Evolutionary conservation across 805 yeast genomes (phyloP).

Genomic region (Dipodascopsis uninucleata): DNA sequence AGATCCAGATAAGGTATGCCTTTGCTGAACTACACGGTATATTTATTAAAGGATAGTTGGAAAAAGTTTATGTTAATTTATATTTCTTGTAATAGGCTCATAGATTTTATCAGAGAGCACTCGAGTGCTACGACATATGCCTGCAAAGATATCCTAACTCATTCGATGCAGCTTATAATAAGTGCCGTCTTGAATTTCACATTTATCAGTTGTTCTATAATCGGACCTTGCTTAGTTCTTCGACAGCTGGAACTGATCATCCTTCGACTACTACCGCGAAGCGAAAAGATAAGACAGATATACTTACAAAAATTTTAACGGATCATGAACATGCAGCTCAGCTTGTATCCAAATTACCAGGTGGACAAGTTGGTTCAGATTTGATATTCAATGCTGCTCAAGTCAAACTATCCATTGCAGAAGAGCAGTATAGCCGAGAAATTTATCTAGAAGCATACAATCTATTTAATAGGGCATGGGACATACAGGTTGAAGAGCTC

Average conservation of each 20-base stretch:
- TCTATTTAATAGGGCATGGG: conserved; percentile 21
- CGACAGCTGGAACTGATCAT: not conserved
- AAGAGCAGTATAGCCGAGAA: conserved; percentile 18
- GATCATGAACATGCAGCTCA: conserved; percentile 19
- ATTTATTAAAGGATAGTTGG: not conserved
- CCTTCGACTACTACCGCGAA: conserved; percentile 1
- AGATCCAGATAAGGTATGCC: conserved; percentile 25
- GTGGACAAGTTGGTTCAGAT: conserved; percentile 7
- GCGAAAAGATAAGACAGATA: conserved; percentile 14
- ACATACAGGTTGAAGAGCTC: conserved; percentile 16
- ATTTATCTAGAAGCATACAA: conserved; percentile 16
- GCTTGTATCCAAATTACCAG: conserved; percentile 4
- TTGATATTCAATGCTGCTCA: conserved; percentile 25
- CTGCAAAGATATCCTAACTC: conserved; percentile 12
- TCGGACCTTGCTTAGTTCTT: not conserved
- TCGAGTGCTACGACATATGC: conserved; percentile 19
- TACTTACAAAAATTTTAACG: conserved; percentile 11
- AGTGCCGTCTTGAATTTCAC: conserved; percentile 24
- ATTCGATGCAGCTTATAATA: conserved; percentile 26
- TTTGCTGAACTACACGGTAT: not conserved
- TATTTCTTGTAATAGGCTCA: conserved; percentile 13
- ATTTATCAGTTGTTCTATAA: conserved; percentile 17
- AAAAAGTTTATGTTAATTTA: not conserved
- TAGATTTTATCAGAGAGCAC: conserved; percentile 19
- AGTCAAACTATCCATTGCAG: conserved; percentile 24